Conservation (phyloP, 2,329 filamentous ascomycete species). For the Byssothecium circinans region DNA sequence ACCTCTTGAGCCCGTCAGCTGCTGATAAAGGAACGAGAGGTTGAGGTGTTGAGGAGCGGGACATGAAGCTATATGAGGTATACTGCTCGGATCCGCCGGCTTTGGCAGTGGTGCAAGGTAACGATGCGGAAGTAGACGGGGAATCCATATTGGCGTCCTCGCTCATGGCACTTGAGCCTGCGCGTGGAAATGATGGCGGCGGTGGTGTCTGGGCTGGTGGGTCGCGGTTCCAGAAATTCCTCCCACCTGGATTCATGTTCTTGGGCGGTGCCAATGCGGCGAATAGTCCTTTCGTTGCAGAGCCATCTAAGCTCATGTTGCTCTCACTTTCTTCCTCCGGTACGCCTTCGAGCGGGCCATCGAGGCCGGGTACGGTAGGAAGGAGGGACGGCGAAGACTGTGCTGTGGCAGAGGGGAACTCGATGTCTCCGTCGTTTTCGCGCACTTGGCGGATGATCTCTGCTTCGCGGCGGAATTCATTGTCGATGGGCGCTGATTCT, state of each 20-base stretch:
- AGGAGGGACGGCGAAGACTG: slow-evolving; percentile 69
- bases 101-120: slow-evolving; percentile 20
- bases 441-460: slow-evolving; percentile 95
- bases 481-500: slow-evolving; percentile 83
- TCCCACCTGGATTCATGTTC: slow-evolving; percentile 66
- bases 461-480: slow-evolving; percentile 85
- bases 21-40: slow-evolving; percentile 42
- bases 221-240: slow-evolving; percentile 78
- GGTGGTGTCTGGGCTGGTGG: slow-evolving; percentile 57
- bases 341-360: slow-evolving; percentile 67
- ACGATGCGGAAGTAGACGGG: slow-evolving; percentile 47
- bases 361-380: slow-evolving; percentile 57
- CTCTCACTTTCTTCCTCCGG: slow-evolving; percentile 62
- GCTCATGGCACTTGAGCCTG: slow-evolving; percentile 56
- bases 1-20: slow-evolving; percentile 47
- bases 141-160: slow-evolving; percentile 76
- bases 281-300: slow-evolving; percentile 51
- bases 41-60: slow-evolving; percentile 43
- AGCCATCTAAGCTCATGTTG: slow-evolving; percentile 57
- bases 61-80: slow-evolving; percentile 26
- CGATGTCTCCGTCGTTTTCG: slow-evolving; percentile 75
- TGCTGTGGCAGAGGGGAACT: slow-evolving; percentile 56
- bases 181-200: slow-evolving; percentile 60
- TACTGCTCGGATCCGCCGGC: slow-evolving; percentile 20
- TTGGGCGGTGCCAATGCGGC: slow-evolving; percentile 72